Conservation (phyloP, 2,329 filamentous ascomycete species). For the Dactylellina sp. region DNA sequence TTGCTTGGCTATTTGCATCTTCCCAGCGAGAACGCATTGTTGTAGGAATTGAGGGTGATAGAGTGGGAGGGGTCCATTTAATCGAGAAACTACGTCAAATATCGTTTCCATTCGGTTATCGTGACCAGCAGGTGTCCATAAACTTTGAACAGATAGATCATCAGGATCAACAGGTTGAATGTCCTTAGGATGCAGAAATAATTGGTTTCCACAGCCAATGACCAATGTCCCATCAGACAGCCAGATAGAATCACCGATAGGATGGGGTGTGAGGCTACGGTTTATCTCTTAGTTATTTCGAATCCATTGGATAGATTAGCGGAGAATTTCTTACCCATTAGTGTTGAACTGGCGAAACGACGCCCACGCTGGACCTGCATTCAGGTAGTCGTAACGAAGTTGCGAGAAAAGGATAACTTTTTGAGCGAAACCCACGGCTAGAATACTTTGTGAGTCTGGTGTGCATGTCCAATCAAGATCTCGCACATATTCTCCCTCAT, state of each 20-base stretch:
- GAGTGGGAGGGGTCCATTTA: slow-evolving; percentile 87
- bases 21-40: slow-evolving; percentile 86
- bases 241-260: slow-evolving; percentile 94
- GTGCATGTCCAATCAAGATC: slow-evolving; percentile 96
- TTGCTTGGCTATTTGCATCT: slow-evolving; percentile 73
- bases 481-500: slow-evolving; percentile 78
- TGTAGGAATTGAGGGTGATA: slow-evolving; percentile 93
- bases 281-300: slow-evolving; percentile 4
- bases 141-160: slow-evolving; percentile 61
- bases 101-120: slow-evolving; percentile 73
- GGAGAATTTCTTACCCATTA: slow-evolving; percentile 67
- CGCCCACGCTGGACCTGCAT: slow-evolving; percentile 89
- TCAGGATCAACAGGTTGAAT: slow-evolving; percentile 67
- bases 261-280: slow-evolving; percentile 77
- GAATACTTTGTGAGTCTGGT: slow-evolving; percentile 85
- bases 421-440: slow-evolving; percentile 92
- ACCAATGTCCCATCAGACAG: slow-evolving; percentile 84
- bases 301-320: not conserved
- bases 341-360: slow-evolving; percentile 84
- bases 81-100: slow-evolving; percentile 81
- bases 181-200: slow-evolving; percentile 85
- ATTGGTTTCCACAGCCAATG: slow-evolving; percentile 88
- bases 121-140: slow-evolving; percentile 67
- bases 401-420: slow-evolving; percentile 84
- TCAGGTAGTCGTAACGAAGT: slow-evolving; percentile 90